Conservation (phyloP, 768 basidiomycete species). For the Lentinula guzmanii region DNA sequence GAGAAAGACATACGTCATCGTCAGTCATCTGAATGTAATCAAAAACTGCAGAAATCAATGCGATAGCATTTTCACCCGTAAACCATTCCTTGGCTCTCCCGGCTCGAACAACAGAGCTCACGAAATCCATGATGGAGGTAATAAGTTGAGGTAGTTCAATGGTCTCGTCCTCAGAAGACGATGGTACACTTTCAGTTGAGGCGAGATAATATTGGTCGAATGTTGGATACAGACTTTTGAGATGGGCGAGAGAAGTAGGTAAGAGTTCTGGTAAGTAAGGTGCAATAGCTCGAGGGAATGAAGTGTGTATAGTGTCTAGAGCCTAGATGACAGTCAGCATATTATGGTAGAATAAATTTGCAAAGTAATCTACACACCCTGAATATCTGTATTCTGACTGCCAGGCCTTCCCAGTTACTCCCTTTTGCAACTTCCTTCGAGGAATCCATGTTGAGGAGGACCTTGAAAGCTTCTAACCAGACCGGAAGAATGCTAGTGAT, state of each 20-base stretch:
- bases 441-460: constrained; percentile 62
- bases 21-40: constrained; percentile 81
- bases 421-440: constrained; percentile 51
- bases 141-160: constrained; percentile 75
- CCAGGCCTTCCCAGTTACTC: constrained; percentile 75
- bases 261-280: constrained; percentile 60
- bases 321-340: constrained; percentile 40
- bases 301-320: constrained; percentile 70
- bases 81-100: constrained; percentile 67
- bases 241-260: constrained; percentile 49
- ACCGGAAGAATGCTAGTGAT: constrained; percentile 73
- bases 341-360: background rate
- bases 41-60: constrained; percentile 52
- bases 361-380: constrained; percentile 41
- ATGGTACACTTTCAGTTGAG: constrained; percentile 47
- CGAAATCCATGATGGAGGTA: constrained; percentile 76
- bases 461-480: constrained; percentile 90
- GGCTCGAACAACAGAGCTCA: constrained; percentile 58
- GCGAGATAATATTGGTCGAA: constrained; percentile 61
- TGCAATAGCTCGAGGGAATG: constrained; percentile 72
- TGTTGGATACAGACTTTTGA: constrained; percentile 50
- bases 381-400: constrained; percentile 79
- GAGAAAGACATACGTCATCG: constrained; percentile 62
- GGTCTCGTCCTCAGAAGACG: constrained; percentile 67
- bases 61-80: constrained; percentile 38